Evolutionary conservation across 805 yeast genomes (phyloP).

Genomic region (Wickerhamiella azymoides): DNA sequence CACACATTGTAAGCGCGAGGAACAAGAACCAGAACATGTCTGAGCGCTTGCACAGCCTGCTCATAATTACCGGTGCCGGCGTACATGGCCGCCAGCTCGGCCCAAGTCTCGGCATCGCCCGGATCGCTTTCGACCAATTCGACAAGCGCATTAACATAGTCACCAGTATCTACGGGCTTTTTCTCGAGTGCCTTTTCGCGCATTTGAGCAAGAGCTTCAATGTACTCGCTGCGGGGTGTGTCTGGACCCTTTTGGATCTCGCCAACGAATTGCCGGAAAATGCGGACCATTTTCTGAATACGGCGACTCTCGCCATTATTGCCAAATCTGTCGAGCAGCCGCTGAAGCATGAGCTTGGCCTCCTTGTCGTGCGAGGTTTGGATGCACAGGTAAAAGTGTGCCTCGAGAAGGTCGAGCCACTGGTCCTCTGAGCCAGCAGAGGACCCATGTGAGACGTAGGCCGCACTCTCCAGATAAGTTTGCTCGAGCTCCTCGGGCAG

Average conservation of each 20-base stretch:
- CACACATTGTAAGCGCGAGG: conserved; percentile 60
- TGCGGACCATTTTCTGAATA: conserved; percentile 21
- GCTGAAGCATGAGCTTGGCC: conserved; percentile 53
- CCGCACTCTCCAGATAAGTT: conserved; percentile 30
- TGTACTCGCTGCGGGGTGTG: conserved; percentile 22
- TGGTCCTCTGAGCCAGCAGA: conserved; percentile 23
- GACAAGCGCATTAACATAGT: conserved; percentile 41
- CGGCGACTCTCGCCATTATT: conserved; percentile 34
- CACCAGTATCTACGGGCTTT: conserved; percentile 22
- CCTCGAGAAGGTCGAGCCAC: conserved; percentile 48
- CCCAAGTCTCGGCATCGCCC: conserved; percentile 64
- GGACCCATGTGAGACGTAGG: conserved; percentile 22
- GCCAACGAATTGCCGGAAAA: conserved; percentile 27
- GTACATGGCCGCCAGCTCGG: conserved; percentile 61
- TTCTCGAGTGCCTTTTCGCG: neutral
- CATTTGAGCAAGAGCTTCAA: conserved; percentile 8
- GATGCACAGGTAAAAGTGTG: conserved; percentile 55
- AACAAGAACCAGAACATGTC: conserved; percentile 53
- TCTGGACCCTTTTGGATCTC: conserved; percentile 40
- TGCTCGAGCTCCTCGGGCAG: conserved; percentile 35
- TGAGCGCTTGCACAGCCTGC: conserved; percentile 49
- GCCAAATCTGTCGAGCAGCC: conserved; percentile 54
- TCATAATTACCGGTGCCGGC: conserved; percentile 44
- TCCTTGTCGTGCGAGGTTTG: conserved; percentile 51
- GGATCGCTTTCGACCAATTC: conserved; percentile 52